Base-by-base conservation (phyloP, 2,329 filamentous ascomycete genomes). In the Dactylellina parvicollis region DNA sequence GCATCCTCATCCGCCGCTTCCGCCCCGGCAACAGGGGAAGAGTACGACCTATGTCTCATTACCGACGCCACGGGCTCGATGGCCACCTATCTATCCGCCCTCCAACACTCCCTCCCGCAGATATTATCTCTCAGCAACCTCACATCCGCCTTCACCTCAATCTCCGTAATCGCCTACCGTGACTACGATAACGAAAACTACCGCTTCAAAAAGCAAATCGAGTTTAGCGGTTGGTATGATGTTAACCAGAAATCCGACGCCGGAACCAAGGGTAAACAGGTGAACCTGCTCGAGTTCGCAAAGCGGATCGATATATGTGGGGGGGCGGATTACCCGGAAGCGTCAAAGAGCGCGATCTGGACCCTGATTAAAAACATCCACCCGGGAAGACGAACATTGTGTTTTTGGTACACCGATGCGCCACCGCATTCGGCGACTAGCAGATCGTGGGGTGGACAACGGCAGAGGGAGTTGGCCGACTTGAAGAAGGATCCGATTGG, bases 141-240 rank as follows among this genome's bases (percentile, higher is more conserved):
- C 0, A 85, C 84, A 0, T 81, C 80, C 56, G 83, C 82, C 75
- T 86, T 86, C 76, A 80, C 82, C 3, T 81, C 83, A 1, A 83
- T 86, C 59, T 84, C 84, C 4, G 80, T 86, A 2, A 77, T 86
- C 10, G 83, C 82, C 1, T 86, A 86, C 73, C 81, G 84, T 4
- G 84, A 86, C 77, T 85, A 85, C 76, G 80, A 78, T 70, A 76
- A 77, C 8, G 54, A 59, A 1, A 73, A 66, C 16, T 47, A 40
- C 34, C 60, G 60, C 3, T 47, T 49, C 12, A 44, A 56, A 2
- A 26, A 67, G 28, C 70, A 83, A 22, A 80, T 82, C 1, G 79
- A 84, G 52, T 86, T 83, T 82, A 85, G 84, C 0, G 83, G 84
- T 2, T 86, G 84, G 84, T 80, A 81, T 56, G 46, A 75, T 78